Conservation (phyloP, 2,329 filamentous ascomycete genomes). For the Waltergamsia citrina region DNA sequence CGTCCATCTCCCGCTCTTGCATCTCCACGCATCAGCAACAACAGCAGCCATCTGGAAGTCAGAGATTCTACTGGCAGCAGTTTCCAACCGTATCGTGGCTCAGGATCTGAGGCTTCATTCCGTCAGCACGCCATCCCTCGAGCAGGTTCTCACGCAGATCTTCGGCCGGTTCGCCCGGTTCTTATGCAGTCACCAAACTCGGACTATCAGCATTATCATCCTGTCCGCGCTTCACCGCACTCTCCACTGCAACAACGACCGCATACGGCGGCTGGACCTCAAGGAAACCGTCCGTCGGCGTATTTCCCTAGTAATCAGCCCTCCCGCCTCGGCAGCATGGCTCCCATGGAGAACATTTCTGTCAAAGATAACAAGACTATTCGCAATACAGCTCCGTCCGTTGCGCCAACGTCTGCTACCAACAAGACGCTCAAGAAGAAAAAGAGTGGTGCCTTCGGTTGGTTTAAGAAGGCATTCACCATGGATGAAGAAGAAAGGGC, state of each 20-base stretch:
- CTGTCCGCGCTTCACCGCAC: conserved; percentile 53
- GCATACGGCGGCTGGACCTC: conserved; percentile 31
- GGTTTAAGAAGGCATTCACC: conserved; percentile 59
- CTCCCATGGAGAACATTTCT: conserved; percentile 21
- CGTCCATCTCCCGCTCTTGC: background rate
- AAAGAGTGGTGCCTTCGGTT: conserved; percentile 58
- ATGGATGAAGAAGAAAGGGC: conserved; percentile 54
- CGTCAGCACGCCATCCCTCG: conserved; percentile 4
- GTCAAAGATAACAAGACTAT: conserved; percentile 11
- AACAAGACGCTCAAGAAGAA: conserved; percentile 48
- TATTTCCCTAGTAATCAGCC: conserved; percentile 36
- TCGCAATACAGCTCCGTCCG: background rate
- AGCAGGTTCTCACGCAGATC: conserved; percentile 21
- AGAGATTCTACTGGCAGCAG: conserved; percentile 8
- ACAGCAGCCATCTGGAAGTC: background rate
- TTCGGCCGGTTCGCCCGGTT: conserved; percentile 18
- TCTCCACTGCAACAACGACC: conserved; percentile 53
- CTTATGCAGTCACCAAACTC: conserved; percentile 37
- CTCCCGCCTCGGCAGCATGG: conserved; percentile 44
- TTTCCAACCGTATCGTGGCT: background rate
- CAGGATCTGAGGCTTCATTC: background rate
- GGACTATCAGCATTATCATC: conserved; percentile 49
- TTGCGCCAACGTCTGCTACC: no score
- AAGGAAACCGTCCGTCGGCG: conserved; percentile 15
- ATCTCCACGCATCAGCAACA: background rate